Base-by-base conservation (phyloP, 176 grass and related monocot genomes). In the Chrysopogon serrulatus region DNA sequence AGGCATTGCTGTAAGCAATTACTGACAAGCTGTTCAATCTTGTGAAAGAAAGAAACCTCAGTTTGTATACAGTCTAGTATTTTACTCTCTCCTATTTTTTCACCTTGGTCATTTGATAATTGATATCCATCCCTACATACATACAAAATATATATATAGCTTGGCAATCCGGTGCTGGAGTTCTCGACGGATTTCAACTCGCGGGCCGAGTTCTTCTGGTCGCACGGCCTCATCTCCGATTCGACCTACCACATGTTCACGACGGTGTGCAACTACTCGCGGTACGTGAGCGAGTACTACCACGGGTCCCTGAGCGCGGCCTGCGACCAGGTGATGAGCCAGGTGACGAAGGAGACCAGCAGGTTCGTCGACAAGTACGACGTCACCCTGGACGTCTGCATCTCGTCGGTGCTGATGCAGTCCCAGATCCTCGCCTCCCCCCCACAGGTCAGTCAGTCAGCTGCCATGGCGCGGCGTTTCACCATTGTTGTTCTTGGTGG, bases 121-220 rank as follows among this genome's bases (percentile, higher is more conserved):
- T n/a, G n/a, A n/a, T n/a, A n/a, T n/a, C n/a, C n/a, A n/a, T n/a
- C n/a, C n/a, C n/a, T n/a, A n/a, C 14, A 44, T 44, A 12, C 43
- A 0, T 16, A 53, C 26, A 21, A 21, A 21, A 35, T 59, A 12
- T n/a, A n/a, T n/a, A n/a, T n/a, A n/a, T 3, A 98, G 96, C 67
- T 98, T 12, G 96, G 96, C 6, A 98, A 98, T 61, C 93, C 96
- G 0, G 96, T 98, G n/a, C 93, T 98, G 0, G 96, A 98, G 44
- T 98, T 98, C 82, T 73, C 93, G 0, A 98, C 93, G 0, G 96
- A 98, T 77, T 98, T 98, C 93, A 98, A 98, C 83, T 95, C 96
- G 18, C 93, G 96, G 57, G 93, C 96, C 0, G 96, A 95, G 61
- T 98, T 95, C 81, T 95, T 98, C 87, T 98, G 96, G 96, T 95